Evolutionary conservation across 495 filamentous ascomycete genomes (phyloP).

Genomic region (Amniculicola lignicola): DNA sequence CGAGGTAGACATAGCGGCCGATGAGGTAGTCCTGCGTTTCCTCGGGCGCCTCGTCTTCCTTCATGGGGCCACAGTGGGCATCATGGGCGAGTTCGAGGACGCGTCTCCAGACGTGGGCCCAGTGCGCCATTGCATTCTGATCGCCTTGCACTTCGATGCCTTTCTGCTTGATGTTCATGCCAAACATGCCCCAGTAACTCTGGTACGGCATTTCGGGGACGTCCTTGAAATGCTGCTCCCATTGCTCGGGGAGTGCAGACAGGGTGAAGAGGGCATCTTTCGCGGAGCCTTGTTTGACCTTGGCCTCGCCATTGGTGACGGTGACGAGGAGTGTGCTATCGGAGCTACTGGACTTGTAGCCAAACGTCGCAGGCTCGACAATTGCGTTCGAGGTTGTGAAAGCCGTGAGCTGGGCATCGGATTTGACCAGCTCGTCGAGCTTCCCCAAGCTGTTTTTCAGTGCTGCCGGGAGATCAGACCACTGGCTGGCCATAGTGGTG

Average conservation of each 20-base stretch:
- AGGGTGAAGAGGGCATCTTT: slow-evolving; percentile 36
- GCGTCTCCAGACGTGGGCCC: slow-evolving; percentile 44
- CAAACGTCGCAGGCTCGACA: slow-evolving; percentile 36
- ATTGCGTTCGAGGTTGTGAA: slow-evolving; percentile 42
- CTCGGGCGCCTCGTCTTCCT: slow-evolving; percentile 22
- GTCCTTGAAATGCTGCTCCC: slow-evolving; percentile 44
- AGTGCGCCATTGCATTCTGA: slow-evolving; percentile 39
- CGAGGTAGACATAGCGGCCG: slow-evolving; percentile 43
- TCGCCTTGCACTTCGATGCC: slow-evolving; percentile 41
- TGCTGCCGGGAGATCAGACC: slow-evolving; percentile 23
- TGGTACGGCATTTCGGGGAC: slow-evolving; percentile 41
- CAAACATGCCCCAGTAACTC: slow-evolving; percentile 44
- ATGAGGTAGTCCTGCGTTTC: slow-evolving; percentile 39
- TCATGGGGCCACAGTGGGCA: slow-evolving; percentile 39
- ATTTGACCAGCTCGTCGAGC: slow-evolving; percentile 18
- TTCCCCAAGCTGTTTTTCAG: slow-evolving; percentile 22
- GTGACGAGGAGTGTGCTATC: slow-evolving; percentile 39
- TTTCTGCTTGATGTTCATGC: slow-evolving; percentile 45
- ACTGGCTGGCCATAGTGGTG: slow-evolving; percentile 20
- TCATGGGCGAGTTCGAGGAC: slow-evolving; percentile 43
- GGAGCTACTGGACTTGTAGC: slow-evolving; percentile 40
- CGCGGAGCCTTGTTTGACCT: slow-evolving; percentile 28
- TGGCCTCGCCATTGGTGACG: slow-evolving; percentile 34
- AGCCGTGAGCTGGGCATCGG: slow-evolving; percentile 39
- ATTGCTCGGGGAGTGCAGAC: slow-evolving; percentile 43